Percentiles rank a stretch among this genome's conserved stretches.
phyloP scores from a whole-genome alignment of 2,329 filamentous ascomycete genomes.

The Venturia carpophila region DNA sequence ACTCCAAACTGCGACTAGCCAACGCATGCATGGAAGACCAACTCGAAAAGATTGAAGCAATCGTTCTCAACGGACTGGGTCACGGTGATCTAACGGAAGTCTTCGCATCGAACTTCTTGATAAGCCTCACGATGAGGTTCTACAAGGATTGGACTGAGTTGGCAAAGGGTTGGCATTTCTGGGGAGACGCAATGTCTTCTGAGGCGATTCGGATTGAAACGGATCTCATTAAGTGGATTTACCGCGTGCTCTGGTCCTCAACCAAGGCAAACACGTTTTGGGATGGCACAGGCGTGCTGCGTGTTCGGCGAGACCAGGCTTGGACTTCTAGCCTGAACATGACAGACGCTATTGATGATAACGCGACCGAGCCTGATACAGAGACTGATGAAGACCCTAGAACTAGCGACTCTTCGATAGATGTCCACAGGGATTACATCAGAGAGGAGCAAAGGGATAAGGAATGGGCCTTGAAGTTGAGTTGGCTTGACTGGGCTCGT shows the following conservation, averaged over 20 bases:
- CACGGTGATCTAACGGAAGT: not conserved
- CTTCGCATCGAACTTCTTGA: not conserved
- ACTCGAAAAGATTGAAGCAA: not conserved
- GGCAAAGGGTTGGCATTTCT: not conserved
- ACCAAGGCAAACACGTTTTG: not conserved
- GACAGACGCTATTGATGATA: not conserved
- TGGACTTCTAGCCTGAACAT: not conserved
- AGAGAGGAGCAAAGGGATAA: not conserved
- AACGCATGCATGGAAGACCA: not conserved
- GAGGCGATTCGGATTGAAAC: not conserved
- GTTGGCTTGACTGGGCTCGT: not conserved
- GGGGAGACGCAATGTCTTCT: not conserved
- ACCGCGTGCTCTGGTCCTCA: not conserved
- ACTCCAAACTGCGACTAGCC: not conserved
- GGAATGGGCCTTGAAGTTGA: not conserved
- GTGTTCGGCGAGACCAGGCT: not conserved
- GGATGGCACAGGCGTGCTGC: not conserved
- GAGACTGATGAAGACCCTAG: not conserved
- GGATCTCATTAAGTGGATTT: not conserved
- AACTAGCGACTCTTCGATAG: not conserved
- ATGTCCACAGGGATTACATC: not conserved
- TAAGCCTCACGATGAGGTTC: not conserved
- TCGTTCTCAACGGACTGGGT: not conserved
- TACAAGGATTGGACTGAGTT: not conserved
- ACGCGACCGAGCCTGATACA: not conserved